These are phyloP conservation scores for Taiozyma sp. DNA, from an alignment of 1,139 yeast species.

Conservation along the genomic window DNA sequence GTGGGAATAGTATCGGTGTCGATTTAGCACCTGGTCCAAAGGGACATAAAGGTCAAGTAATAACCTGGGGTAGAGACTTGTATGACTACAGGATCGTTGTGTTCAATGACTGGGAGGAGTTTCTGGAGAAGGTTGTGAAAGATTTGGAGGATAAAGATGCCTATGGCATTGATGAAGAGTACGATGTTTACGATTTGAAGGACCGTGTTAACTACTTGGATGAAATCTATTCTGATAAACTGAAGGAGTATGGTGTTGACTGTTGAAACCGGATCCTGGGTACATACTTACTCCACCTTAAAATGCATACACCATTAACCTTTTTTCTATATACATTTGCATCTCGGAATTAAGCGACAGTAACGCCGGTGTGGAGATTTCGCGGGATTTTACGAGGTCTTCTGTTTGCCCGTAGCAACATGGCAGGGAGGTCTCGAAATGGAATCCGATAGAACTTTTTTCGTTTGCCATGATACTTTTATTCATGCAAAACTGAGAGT, in stretches of 20 bases:
- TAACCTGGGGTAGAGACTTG: slow-evolving; percentile 59
- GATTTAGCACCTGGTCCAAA: slow-evolving; percentile 60
- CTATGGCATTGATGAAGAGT: slow-evolving; percentile 39
- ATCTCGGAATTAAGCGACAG: background rate
- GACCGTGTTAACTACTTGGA: slow-evolving; percentile 33
- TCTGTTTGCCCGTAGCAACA: background rate
- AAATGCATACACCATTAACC: too few species aligned
- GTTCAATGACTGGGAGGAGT: slow-evolving; percentile 53
- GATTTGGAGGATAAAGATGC: slow-evolving; percentile 54
- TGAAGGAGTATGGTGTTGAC: slow-evolving; percentile 2
- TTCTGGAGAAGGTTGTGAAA: slow-evolving; percentile 41
- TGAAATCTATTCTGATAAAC: slow-evolving; percentile 6
- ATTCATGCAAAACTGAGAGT: too few species aligned
- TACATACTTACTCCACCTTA: background rate
- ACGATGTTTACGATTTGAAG: slow-evolving; percentile 44
- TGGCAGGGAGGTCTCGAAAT: background rate
- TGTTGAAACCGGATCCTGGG: background rate
- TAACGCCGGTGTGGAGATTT: background rate
- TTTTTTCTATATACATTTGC: too few species aligned
- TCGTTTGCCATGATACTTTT: too few species aligned
- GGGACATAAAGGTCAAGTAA: slow-evolving; percentile 60
- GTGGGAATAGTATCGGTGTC: slow-evolving; percentile 58
- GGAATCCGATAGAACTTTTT: background rate
- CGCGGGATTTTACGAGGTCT: background rate
- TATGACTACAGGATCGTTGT: slow-evolving; percentile 53